phyloP scores from a whole-genome alignment of 352 stramenopile genomes.

The Pythium phragmitis region DNA sequence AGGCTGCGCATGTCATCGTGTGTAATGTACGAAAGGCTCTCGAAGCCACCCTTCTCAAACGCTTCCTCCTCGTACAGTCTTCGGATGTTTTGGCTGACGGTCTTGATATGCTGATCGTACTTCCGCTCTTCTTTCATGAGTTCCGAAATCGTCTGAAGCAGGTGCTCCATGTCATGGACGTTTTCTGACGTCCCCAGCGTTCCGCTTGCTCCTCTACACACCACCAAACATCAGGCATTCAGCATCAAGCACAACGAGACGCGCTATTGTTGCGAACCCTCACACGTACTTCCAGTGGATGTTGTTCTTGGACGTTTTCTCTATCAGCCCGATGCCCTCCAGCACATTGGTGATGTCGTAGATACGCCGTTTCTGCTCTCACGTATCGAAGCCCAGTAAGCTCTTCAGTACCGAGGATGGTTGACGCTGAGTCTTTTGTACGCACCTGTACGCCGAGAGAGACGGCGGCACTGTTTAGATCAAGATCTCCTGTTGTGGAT shows the following conservation, averaged over 20 bases:
- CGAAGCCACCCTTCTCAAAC: conserved; percentile 71
- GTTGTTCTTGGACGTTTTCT: conserved; percentile 98
- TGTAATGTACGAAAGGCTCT: conserved; percentile 84
- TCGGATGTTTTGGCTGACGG: conserved; percentile 78
- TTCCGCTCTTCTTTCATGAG: conserved; percentile 81
- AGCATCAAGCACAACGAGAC: neutral
- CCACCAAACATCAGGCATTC: neutral
- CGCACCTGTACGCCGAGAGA: conserved; percentile 76
- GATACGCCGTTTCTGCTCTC: conserved; percentile 92
- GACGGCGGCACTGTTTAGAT: conserved; percentile 93
- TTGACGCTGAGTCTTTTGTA: neutral
- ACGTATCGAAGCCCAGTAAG: neutral
- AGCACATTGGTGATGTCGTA: conserved; percentile 99
- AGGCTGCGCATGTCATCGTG: conserved; percentile 88
- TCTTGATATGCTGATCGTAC: conserved; percentile 85
- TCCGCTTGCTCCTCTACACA: conserved; percentile 52
- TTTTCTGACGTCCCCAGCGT: conserved; percentile 44
- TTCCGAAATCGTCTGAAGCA: conserved; percentile 77
- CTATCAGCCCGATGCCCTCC: conserved; percentile 96
- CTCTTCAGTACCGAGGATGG: neutral
- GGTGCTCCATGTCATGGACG: conserved; percentile 67
- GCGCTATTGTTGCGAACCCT: neutral
- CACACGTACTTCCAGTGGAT: conserved; percentile 94
- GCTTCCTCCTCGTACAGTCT: conserved; percentile 83
- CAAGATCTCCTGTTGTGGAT: conserved; percentile 86